phyloP scores from a whole-genome alignment of 176 grass and related monocot species.

The Paspalum vaginatum region DNA sequence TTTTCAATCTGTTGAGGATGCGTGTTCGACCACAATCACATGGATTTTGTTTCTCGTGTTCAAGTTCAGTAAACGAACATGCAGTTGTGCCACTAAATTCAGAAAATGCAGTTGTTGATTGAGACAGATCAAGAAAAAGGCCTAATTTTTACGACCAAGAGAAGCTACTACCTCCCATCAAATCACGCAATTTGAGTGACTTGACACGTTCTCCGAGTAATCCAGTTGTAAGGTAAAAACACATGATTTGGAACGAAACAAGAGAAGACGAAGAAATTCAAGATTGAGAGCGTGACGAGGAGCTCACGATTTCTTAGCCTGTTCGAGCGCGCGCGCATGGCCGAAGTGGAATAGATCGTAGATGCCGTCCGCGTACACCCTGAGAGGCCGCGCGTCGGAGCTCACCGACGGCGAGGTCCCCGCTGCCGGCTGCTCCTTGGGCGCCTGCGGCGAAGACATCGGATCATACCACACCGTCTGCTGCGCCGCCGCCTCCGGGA shows the following conservation, averaged over 20 bases:
- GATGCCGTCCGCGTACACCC: slow-evolving; percentile 72
- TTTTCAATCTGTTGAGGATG: neutral
- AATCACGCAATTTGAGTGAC: neutral
- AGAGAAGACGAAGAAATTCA: neutral
- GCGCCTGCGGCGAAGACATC: slow-evolving; percentile 31
- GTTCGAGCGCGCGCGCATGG: slow-evolving; percentile 71
- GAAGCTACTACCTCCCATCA: too few species aligned
- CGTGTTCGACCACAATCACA: neutral
- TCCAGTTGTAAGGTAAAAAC: neutral
- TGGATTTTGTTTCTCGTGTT: neutral
- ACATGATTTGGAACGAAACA: neutral
- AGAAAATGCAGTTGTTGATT: too few species aligned
- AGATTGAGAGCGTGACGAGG: neutral
- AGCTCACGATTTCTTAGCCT: slow-evolving; percentile 74
- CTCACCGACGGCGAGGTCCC: slow-evolving; percentile 31
- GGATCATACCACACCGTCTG: slow-evolving; percentile 60
- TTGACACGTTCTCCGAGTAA: neutral
- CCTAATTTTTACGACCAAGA: neutral
- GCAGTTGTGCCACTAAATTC: too few species aligned
- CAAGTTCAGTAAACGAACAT: neutral
- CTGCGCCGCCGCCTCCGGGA: neutral
- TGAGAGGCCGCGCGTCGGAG: slow-evolving; percentile 47
- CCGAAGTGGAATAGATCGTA: slow-evolving; percentile 82
- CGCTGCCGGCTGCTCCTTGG: neutral
- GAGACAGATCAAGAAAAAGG: neutral